These are phyloP conservation scores for Triticum timopheevii DNA, from an alignment of 176 grass and related monocot genomes.

Conservation along the genomic window DNA sequence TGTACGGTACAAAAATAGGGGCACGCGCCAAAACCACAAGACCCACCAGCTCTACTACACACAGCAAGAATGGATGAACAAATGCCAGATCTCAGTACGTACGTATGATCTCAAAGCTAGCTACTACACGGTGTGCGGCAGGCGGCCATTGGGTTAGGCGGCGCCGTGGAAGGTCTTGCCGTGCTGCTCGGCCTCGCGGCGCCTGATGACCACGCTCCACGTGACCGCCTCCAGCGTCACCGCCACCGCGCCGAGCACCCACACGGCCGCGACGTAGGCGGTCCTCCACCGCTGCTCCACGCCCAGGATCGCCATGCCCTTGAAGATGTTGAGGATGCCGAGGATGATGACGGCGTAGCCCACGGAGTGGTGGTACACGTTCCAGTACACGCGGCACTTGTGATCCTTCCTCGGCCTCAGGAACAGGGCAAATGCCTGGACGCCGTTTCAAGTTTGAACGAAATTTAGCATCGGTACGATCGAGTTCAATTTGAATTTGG, in stretches of 20 bases:
- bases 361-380: conserved; percentile 62
- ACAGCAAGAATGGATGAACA: background rate
- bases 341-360: conserved; percentile 76
- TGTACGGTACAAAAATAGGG: background rate
- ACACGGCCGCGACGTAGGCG: conserved; percentile 52
- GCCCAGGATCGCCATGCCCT: conserved; percentile 61
- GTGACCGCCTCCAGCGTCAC: conserved; percentile 54
- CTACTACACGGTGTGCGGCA: too few species aligned
- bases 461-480: too few species aligned
- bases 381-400: conserved; percentile 72
- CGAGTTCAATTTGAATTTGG: too few species aligned
- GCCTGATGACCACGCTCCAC: conserved; percentile 53
- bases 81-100: background rate
- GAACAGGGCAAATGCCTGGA: conserved; percentile 68
- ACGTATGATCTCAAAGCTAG: background rate
- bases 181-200: conserved; percentile 27
- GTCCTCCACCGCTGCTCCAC: conserved; percentile 60
- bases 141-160: too few species aligned
- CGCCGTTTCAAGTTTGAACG: background rate
- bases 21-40: too few species aligned
- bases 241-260: conserved; percentile 47
- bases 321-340: conserved; percentile 80
- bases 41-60: background rate
- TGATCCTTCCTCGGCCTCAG: conserved; percentile 74
- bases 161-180: conserved; percentile 20